Base-by-base conservation (phyloP, 495 filamentous ascomycete species). In the Penicillium salamii region DNA sequence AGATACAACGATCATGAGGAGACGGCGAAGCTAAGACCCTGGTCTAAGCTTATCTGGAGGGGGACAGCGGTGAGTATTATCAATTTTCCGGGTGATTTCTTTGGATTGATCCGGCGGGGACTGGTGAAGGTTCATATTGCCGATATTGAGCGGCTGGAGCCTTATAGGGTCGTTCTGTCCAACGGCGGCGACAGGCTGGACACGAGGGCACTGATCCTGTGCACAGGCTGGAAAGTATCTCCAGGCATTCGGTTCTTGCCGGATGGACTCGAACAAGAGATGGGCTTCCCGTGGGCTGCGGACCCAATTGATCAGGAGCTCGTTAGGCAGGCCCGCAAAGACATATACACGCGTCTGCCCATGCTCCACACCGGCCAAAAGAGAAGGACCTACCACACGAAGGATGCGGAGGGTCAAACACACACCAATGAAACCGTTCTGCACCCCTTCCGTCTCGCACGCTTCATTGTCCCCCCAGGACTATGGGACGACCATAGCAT, bases 201-300 rank as follows among this genome's bases (percentile, higher is more conserved):
- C 17, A 46, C 44, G 29, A 46, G 33, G 20, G 44, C 44, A 36
- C 44, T 46, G 9, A 37, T 46, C 31, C 44, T 46, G 11, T 46
- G 44, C 44, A 46, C 44, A 46, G 44, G 44, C 44, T 46, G 44
- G 44, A 46, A 46, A 46, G 44, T 46, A 26, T 46, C 44, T 46
- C 44, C 44, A 37, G 44, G 44, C 32, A 46, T 46, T 46, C 44
- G 44, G 31, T 46, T 46, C 44, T 36, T 46, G 32, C 44, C 44
- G 20, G 44, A 46, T 46, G 44, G 44, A 37, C 23, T 21, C 31
- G 44, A 46, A 35, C 44, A 46, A 37, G 44, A 37, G 17, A 46
- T 46, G 32, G 44, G 44, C 31, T 46, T 46, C 32, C 44, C 44
- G 44, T 46, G 44, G 44, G 44, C 44, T 46, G 44, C 44, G 31